Base-by-base conservation (phyloP, 352 stramenopile species). In the Phytophthora palmivora region DNA sequence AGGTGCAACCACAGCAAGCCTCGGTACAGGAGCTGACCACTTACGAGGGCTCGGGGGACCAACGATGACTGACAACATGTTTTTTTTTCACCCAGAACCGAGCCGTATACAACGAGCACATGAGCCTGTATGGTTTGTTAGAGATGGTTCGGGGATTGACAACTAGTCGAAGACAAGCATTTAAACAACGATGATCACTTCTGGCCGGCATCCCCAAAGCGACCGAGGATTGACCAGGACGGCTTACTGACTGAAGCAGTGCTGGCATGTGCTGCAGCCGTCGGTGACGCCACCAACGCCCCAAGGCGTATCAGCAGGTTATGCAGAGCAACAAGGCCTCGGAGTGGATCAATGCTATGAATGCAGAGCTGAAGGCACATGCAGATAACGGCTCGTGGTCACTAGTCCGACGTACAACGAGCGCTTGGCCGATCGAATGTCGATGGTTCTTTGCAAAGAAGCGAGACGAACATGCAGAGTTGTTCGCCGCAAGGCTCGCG, bases 201-300 rank as follows among this genome's bases (percentile, higher is more conserved):
- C 32, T 41, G 24, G 7, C 28, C 52, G 2, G 33, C 32, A 32
- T 36, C n/a, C n/a, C n/a, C n/a, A n/a, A n/a, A n/a, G n/a, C n/a
- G n/a, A n/a, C n/a, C n/a, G n/a, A n/a, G n/a, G 10, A 6, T 65
- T 22, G 56, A 65, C 18, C 47, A 58, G 14, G 52, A 70, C 6
- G n/a, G 34, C 1, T 15, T 56, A 0, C 9, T 70, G 0, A 42
- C 41, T 5, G 47, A 65, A 30, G 62, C 52, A 14, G 45, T 67
- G 1, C 43, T 55, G 11, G 24, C 30, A 4, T 64, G 61, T 22
- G 39, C 45, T 24, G 55, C 49, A 5, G 48, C 11, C 44, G n/a
- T 65, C 0, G 55, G 44, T 2, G 33, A 63, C 9, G 46, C 43
- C 2, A 6, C 37, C 7, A 46, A 59, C 19, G 39, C 39, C 52